Base-by-base conservation (phyloP, 1,284 basidiomycete species). In the Puccinia horiana region DNA sequence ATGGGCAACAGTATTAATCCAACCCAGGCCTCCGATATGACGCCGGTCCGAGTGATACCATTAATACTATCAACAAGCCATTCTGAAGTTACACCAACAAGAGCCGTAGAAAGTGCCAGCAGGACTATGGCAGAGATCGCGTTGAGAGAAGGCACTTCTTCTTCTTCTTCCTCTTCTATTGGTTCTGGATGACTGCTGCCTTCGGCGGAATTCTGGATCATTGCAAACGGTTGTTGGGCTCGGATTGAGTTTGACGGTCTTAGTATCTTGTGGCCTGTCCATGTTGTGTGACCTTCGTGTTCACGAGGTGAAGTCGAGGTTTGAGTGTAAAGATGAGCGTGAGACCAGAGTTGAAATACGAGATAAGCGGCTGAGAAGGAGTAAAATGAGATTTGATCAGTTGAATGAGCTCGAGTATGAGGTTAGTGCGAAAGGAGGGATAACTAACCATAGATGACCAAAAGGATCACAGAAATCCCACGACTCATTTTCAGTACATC, bases 331-430 rank as follows among this genome's bases (percentile, higher is more conserved):
- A 95, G 88, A 49, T 89, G 87, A 67, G 92, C 90, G 87, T 96
- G 94, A 0, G 93, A 93, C 87, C 91, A 94, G 14, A 96, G 91
- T 86, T 95, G 94, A 89, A 96, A 96, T 69, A 92, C 86, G 23
- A 96, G 89, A 86, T 93, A 94, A 32, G 89, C 90, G 1, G 87
- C 86, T 86, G 95, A 94, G 80, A 92, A 91, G 92, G 82, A 18
- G 81, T 37, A 29, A 26, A 63, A 63, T 29, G 63, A 70, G 49
- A 82, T 52, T 65, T n/a, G 54, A 37, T 76, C 16, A 76, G 54
- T 58, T 11, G 5, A 16, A 40, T 29, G 32, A 40, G 1, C 18
- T 23, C 29, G 9, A 42, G 63, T n/a, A 29, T 23, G 16, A 49
- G 8, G 52, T 14, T 12, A 32, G 61, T 69, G 63, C 2, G 49